Base-by-base conservation (phyloP, 371 early-diverging fungal species). In the Nematocida minor region DNA sequence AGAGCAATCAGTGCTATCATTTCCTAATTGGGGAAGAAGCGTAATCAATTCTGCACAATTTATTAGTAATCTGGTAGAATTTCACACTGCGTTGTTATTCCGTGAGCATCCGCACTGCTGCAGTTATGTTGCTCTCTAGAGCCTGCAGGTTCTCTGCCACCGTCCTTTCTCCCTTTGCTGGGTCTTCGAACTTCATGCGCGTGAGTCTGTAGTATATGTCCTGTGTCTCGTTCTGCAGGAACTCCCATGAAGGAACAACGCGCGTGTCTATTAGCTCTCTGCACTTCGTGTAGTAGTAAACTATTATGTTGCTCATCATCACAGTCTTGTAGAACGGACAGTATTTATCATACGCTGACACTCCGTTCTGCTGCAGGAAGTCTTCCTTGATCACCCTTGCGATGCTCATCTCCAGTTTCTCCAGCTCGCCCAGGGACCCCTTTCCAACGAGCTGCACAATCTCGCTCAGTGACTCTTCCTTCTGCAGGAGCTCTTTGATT, bases 391-490 rank as follows among this genome's bases (percentile, higher is more conserved):
- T 93, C 79, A 99, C 87, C 83, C 92, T 92, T 64, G 98, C 94
- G 53, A 96, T 89, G 80, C 97, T 97, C 66, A 98, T 88, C 18
- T 94, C 94, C 83, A 99, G 93, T 89, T 97, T 96, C 87, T 99
- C 99, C 20, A 91, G 87, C 84, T 99, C 98, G 22, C 94, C 94
- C 79, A 98, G 88, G 53, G 95, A 93, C 89, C 91, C 90, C 87
- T 95, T 97, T 80, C 99, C 99, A 60, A 99, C 98, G 60, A 99
- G 88, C 87, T 99, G 98, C 29, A 99, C 98, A 86, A 99, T 97
- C 87, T 99, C 99, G 36, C 93, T 90, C 80, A 99, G 85, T 83
- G 96, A 96, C 83, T 96, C 96, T 84, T 97, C 98, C 83, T 90
- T 90, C 86, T 99, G 98, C 82, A 99, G 88, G 82, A 99, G 94